Evolutionary conservation across 257 asterid genomes (phyloP), one percentile per base, ranked within the genome.

Genomic region (Solanum microdontum): DNA sequence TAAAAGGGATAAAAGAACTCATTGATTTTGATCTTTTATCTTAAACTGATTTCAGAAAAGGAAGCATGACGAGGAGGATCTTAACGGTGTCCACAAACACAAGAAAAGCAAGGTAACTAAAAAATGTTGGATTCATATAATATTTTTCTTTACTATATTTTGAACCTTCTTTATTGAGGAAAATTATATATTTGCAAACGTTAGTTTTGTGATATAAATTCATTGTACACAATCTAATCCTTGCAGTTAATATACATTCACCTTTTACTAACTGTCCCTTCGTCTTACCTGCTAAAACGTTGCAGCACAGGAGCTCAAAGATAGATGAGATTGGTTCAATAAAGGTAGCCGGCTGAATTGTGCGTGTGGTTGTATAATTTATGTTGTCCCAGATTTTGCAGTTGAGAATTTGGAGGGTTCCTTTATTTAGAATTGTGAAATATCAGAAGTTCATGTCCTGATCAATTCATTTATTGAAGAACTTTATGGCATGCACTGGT

Each of bases 301-400:
- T 90, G 95, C 98, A 95, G 99, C 99, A 94, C 91, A 97, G 93
- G 94, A 94, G 98, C 95, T 94, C 98, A 91, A 97, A 93, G 94
- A 92, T 97, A 37, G 98, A 95, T 86, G 98, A 97, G 91, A 91
- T 94, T 93, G 95, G 97, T 89, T 95, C 95, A 88, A 93, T 96
- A 89, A 95, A 89, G 94, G 98, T 94, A 89, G 98, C 97, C 79
- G 95, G 98, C 91, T 96, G 97, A 96, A 76, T 80, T 88, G 85
- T 89, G 93, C 88, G 87, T 48, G 73, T 48, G 91, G 87, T 88
- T 88, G 83, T 91, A 90, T 86, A 88, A 87, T 86, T 85, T 82
- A 87, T 90, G 4, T 9, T 93, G 87, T 93, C 92, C 86, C 94
- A 87, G 92, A 90, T 90, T 94, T 93, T 91, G 92, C 92, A 86